These are phyloP conservation scores for Hydrangea macrophylla DNA, from an alignment of 148 eudicot species.

Conservation along the genomic window DNA sequence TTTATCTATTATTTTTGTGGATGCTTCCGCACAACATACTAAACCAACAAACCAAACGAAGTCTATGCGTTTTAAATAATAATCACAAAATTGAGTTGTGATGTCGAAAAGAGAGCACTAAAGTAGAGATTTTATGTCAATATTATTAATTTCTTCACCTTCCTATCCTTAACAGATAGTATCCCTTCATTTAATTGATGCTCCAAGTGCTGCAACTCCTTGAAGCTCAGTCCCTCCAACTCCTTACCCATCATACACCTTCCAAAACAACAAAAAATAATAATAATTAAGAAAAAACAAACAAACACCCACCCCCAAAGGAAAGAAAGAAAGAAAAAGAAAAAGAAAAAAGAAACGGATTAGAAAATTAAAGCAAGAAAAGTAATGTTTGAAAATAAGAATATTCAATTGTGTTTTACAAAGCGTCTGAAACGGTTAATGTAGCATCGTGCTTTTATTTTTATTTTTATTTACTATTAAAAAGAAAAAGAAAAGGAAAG, in stretches of 20 bases:
- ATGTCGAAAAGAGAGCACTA: no score
- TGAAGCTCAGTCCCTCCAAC: slow-evolving; percentile 32
- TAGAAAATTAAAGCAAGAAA: no score
- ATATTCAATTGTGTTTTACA: background rate
- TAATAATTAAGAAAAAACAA: background rate
- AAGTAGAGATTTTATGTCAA: background rate
- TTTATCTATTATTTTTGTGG: no score
- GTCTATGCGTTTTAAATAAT: no score
- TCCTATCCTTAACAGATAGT: slow-evolving; percentile 35
- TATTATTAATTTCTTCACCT: slow-evolving; percentile 16
- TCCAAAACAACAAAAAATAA: background rate
- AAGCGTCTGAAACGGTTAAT: background rate
- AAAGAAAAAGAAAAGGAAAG: no score
- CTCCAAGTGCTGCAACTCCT: slow-evolving; percentile 44
- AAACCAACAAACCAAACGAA: no score
- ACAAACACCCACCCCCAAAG: no score
- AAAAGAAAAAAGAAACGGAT: background rate
- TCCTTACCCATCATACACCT: slow-evolving; percentile 46
- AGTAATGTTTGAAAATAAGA: background rate
- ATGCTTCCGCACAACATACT: no score
- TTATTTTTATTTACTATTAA: no score
- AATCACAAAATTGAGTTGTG: no score
- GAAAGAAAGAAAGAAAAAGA: background rate
- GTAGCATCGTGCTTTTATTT: no score
- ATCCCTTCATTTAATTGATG: slow-evolving; percentile 40